Evolutionary conservation across 768 basidiomycete genomes (phyloP).

Genomic region (Termitomyces sp.): DNA sequence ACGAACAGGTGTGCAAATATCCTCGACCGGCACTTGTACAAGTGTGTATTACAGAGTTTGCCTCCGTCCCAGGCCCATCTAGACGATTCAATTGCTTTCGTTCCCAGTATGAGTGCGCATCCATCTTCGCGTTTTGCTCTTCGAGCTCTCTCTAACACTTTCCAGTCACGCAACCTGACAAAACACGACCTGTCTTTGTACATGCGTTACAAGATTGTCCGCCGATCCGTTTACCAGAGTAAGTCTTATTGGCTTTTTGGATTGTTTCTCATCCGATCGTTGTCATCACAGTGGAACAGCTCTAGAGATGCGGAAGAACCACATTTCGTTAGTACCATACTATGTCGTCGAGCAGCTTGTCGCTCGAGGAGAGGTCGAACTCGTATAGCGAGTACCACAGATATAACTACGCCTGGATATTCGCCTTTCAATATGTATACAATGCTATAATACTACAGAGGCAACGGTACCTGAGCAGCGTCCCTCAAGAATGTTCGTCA

Average conservation of each 20-base stretch:
- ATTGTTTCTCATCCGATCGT: not conserved
- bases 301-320: conserved; percentile 74
- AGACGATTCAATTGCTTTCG: conserved; percentile 70
- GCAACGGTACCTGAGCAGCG: conserved; percentile 2
- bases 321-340: conserved; percentile 81
- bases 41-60: conserved; percentile 80
- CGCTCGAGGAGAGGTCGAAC: conserved; percentile 68
- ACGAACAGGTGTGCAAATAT: conserved; percentile 66
- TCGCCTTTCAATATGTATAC: conserved; percentile 16
- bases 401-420: conserved; percentile 1
- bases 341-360: conserved; percentile 73
- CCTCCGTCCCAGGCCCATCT: conserved; percentile 76
- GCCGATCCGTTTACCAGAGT: conserved; percentile 70
- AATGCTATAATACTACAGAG: conserved; percentile 18
- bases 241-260: conserved; percentile 23
- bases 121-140: conserved; percentile 13
- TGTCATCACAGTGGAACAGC: conserved; percentile 51
- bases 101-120: conserved; percentile 70
- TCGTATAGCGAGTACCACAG: conserved; percentile 49
- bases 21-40: conserved; percentile 73
- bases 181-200: conserved; percentile 74
- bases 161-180: conserved; percentile 78
- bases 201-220: conserved; percentile 74
- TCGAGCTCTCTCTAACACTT: not conserved
- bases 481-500: conserved; percentile 38